These are phyloP conservation scores for Trichosporon sp. DNA, from an alignment of 1,284 basidiomycete species.

Conservation along the genomic window DNA sequence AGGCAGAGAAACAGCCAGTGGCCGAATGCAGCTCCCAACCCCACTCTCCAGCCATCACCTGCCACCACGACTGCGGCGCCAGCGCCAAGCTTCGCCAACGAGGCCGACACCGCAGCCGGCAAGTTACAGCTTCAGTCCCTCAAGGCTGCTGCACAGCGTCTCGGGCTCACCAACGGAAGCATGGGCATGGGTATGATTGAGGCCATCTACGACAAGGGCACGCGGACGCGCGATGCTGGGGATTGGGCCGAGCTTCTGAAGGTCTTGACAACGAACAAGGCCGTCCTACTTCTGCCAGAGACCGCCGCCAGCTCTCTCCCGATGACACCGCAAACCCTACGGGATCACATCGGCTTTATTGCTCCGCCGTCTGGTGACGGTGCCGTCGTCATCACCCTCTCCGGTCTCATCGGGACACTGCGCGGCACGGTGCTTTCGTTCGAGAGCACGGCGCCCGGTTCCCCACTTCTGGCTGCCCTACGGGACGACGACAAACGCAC, in stretches of 20 bases:
- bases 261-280: conserved; percentile 60
- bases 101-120: conserved; percentile 17
- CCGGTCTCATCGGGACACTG: conserved; percentile 69
- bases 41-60: neutral
- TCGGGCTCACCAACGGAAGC: conserved; percentile 65
- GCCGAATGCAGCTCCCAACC: neutral
- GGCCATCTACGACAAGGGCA: conserved; percentile 63
- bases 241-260: conserved; percentile 75
- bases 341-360: conserved; percentile 66
- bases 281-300: conserved; percentile 68
- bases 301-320: conserved; percentile 53
- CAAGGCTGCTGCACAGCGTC: conserved; percentile 69
- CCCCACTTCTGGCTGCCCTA: conserved; percentile 61
- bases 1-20: conserved; percentile 10
- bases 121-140: conserved; percentile 69
- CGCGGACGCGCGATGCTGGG: conserved; percentile 57
- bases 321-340: conserved; percentile 68
- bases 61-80: neutral
- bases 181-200: conserved; percentile 81
- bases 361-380: conserved; percentile 43
- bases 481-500: conserved; percentile 56
- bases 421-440: conserved; percentile 20
- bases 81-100: neutral
- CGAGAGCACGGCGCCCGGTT: conserved; percentile 51
- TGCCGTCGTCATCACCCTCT: conserved; percentile 65